A percentile compares a stretch with the other conserved stretches of the same genome.
phyloP scores from a whole-genome alignment of 495 filamentous ascomycete species.

The Penicillium waksmanii region DNA sequence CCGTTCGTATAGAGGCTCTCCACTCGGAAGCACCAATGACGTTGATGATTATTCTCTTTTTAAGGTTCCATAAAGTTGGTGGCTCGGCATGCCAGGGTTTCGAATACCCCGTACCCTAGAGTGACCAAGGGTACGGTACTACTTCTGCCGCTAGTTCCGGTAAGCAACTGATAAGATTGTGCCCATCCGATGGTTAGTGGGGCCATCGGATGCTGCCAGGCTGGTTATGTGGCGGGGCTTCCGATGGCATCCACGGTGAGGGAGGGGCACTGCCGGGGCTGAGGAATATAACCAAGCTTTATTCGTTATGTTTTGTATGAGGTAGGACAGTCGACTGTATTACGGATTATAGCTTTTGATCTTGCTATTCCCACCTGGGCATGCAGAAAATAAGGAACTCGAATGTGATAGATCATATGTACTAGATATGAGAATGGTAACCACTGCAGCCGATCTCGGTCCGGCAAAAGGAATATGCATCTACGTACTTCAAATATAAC shows the following conservation, averaged over 20 bases:
- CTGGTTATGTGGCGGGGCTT: slow-evolving; percentile 14
- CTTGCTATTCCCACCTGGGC: too few species aligned
- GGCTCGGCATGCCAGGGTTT: slow-evolving; percentile 8
- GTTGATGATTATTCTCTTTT: slow-evolving; percentile 13
- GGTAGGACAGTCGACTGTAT: neutral
- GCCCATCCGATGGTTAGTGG: slow-evolving; percentile 21
- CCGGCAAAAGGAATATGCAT: neutral
- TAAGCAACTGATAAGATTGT: slow-evolving; percentile 6
- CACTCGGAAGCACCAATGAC: slow-evolving; percentile 12
- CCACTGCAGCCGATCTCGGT: neutral
- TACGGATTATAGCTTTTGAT: too few species aligned
- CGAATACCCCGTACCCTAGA: neutral
- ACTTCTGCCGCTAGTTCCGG: neutral
- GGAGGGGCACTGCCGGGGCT: neutral
- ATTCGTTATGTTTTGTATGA: neutral
- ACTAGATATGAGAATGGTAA: neutral
- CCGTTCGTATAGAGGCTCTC: too few species aligned
- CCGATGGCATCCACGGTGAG: slow-evolving; percentile 11
- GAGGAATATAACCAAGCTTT: neutral
- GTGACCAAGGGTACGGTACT: neutral
- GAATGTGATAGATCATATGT: neutral
- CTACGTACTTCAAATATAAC: neutral
- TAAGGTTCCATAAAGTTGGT: slow-evolving; percentile 2
- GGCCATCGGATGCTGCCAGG: slow-evolving; percentile 23
- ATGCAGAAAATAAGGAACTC: too few species aligned